Percentiles rank a stretch among this genome's conserved stretches.
Evolutionary conservation across 164 flowering plant species (phyloP).

Genomic region (Litsea cubeba): DNA sequence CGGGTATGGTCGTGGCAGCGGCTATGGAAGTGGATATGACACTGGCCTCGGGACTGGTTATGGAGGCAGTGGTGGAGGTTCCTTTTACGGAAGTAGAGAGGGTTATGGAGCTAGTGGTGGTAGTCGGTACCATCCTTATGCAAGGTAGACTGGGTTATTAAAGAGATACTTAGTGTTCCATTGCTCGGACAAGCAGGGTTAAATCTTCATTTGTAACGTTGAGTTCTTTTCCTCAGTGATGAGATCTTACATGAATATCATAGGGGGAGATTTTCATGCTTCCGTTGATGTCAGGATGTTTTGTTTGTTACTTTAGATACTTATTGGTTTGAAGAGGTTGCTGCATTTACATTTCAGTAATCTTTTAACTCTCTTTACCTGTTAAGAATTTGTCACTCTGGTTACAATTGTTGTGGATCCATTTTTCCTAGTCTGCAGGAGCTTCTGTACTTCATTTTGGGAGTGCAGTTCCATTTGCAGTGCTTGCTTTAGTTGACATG

Average conservation of each 20-base stretch:
- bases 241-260: not conserved
- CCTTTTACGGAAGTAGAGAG: conserved; percentile 52
- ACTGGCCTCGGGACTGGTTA: conserved; percentile 41
- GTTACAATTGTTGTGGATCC: not conserved
- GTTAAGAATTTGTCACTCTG: not conserved
- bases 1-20: conserved; percentile 37
- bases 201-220: conserved; percentile 11
- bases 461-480: not conserved
- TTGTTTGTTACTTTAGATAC: not conserved
- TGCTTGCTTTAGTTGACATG: not conserved
- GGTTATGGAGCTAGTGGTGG: conserved; percentile 41
- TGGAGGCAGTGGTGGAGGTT: conserved; percentile 39
- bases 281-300: not conserved
- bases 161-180: not conserved
- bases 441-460: not conserved
- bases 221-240: conserved; percentile 1
- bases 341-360: not conserved
- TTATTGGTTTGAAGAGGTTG: not conserved
- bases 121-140: conserved; percentile 67
- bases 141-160: conserved; percentile 32
- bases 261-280: conserved; percentile 7
- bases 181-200: not conserved
- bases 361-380: not conserved
- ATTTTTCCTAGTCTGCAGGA: not conserved
- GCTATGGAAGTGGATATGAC: conserved; percentile 41